Evolutionary conservation across 2,329 filamentous ascomycete genomes (phyloP).

Genomic region (Xylariomycetidae sp.): DNA sequence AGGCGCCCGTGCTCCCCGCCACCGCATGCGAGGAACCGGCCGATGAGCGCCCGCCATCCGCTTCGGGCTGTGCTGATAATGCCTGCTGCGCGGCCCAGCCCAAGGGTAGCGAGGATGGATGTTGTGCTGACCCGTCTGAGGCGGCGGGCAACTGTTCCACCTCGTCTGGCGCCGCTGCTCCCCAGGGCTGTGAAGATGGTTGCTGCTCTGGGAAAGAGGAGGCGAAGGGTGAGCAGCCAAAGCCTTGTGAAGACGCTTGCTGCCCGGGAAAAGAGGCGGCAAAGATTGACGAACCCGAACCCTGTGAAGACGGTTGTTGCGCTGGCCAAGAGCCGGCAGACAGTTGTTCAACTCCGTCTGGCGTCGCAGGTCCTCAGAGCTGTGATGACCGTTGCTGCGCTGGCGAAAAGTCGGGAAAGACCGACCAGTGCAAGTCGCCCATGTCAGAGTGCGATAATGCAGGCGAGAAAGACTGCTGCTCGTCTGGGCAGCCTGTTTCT

Average conservation of each 20-base stretch:
- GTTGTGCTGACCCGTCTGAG: not conserved
- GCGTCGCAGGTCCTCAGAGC: not conserved
- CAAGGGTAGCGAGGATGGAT: not conserved
- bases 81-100: not conserved
- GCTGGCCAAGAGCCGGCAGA: not conserved
- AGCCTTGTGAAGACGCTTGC: not conserved
- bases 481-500: constrained; percentile 1
- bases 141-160: not conserved
- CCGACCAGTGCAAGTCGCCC: not conserved
- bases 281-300: not conserved
- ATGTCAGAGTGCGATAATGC: no score
- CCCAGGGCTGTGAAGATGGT: not conserved
- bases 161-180: not conserved
- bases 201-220: not conserved
- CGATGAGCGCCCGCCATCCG: no score
- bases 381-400: not conserved
- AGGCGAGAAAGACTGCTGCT: constrained; percentile 3
- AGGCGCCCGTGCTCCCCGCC: no score
- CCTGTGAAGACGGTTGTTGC: not conserved
- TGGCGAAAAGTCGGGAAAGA: not conserved
- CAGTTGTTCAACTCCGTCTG: not conserved
- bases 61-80: not conserved
- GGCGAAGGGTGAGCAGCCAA: no score
- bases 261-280: not conserved
- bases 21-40: no score